Base-by-base conservation (phyloP, 1,284 basidiomycete species). In the Cryptococcus floricola region DNA sequence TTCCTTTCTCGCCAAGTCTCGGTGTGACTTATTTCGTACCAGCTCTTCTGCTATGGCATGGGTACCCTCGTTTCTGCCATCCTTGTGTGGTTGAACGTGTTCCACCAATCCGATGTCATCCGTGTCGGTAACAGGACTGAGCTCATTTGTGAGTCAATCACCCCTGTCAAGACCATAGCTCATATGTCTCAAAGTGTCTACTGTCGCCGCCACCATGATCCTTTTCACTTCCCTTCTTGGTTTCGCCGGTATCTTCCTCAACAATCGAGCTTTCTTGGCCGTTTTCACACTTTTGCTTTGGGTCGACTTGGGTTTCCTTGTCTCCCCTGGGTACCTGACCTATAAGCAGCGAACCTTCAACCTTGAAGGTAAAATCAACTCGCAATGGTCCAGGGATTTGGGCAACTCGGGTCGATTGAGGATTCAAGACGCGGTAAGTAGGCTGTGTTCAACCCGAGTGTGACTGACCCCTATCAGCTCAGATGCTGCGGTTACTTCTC, bases 251-350 rank as follows among this genome's bases (percentile, higher is more conserved):
- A 81, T 84, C 12, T 75, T 89, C 54, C 81, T 89, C 59, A 87
- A 89, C 77, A 87, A 85, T 52, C 84, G 87, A 19, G 82, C 85
- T 10, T 82, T 88, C 66, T 81, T 89, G 58, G 85, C 87, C 6
- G 78, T 85, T 49, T 89, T 88, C 77, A 80, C 83, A 3, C 67
- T 89, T 42, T 79, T 89, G 14, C 82, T 89, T 53, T 89, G 87
- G 85, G 81, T 85, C 42, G 80, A 81, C 13, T 78, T 88, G 70
- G 81, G 77, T 43, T 78, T 86, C 64, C 78, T 87, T 62, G 79
- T 85, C 57, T 77, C 82, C 0, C 86, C 86, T 1, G 86, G 86
- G 2, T 88, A 88, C 74, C 71, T 86, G 52, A 83, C 85, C 34
- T 88, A 87, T 79, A 84, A 84, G 68, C 78, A 79, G 16, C 79